Conservation (phyloP, 2,329 filamentous ascomycete genomes). For the Metarhizium album region DNA sequence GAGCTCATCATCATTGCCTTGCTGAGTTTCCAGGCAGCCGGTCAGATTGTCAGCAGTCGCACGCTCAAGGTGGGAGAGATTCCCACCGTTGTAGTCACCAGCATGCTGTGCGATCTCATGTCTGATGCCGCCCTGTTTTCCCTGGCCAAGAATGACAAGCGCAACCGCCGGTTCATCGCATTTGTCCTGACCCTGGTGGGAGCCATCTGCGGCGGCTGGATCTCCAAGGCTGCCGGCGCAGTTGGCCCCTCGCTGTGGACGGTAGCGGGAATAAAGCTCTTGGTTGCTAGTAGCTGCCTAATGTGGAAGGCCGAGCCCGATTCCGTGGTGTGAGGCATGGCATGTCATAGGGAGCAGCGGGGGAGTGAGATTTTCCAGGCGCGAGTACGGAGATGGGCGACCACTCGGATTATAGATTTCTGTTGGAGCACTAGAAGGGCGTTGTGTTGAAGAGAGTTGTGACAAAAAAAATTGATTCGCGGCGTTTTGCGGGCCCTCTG, state of each 20-base stretch:
- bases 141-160: slow-evolving; percentile 32
- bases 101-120: slow-evolving; percentile 41
- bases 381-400: not conserved
- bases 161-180: slow-evolving; percentile 35
- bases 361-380: not conserved
- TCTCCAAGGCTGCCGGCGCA: slow-evolving; percentile 30
- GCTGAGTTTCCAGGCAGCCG: slow-evolving; percentile 42
- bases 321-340: not conserved
- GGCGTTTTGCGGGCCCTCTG: too few species aligned
- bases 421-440: too few species aligned
- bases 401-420: not conserved
- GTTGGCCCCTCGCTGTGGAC: slow-evolving; percentile 34
- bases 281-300: slow-evolving; percentile 25
- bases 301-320: slow-evolving; percentile 17
- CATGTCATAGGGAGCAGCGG: not conserved
- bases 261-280: slow-evolving; percentile 32
- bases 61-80: slow-evolving; percentile 41
- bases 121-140: slow-evolving; percentile 38
- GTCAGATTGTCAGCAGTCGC: slow-evolving; percentile 40
- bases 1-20: slow-evolving; percentile 32
- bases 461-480: too few species aligned
- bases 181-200: slow-evolving; percentile 35
- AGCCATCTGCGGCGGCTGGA: slow-evolving; percentile 37
- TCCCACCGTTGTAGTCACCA: slow-evolving; percentile 45
- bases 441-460: too few species aligned